Percentiles rank a stretch among this genome's conserved stretches.
These are phyloP conservation scores for Aspergillus neoniger DNA, from an alignment of 2,329 filamentous ascomycete genomes.

Conservation along the genomic window DNA sequence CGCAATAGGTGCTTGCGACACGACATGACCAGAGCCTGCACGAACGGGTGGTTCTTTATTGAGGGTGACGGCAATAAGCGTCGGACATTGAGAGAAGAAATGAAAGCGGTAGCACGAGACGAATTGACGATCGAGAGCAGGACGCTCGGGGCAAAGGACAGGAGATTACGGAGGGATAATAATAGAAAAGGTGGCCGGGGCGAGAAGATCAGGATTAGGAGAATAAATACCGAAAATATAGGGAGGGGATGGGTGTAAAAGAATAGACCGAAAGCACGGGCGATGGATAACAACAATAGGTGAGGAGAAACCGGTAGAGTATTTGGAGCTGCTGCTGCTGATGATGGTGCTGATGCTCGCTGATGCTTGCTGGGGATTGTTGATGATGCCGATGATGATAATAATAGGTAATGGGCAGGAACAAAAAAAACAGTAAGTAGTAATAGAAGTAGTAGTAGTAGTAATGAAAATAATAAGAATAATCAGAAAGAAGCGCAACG, in stretches of 20 bases:
- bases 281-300: not conserved
- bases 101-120: constrained; percentile 2
- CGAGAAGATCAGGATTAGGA: constrained; percentile 2
- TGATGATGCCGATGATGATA: not conserved
- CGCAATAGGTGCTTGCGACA: constrained; percentile 29
- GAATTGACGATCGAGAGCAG: not conserved
- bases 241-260: constrained; percentile 3
- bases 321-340: not conserved
- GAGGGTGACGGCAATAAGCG: constrained; percentile 10
- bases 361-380: not conserved
- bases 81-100: constrained; percentile 8
- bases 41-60: constrained; percentile 12
- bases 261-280: not conserved
- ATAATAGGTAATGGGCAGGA: constrained; percentile 2
- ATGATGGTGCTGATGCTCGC: not conserved
- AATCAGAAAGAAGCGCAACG: constrained; percentile 1
- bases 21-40: constrained; percentile 31
- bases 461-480: too few species aligned
- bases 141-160: constrained; percentile 3
- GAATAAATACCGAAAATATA: constrained; percentile 2
- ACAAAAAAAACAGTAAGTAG: not conserved
- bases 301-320: not conserved
- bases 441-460: too few species aligned
- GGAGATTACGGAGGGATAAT: constrained; percentile 6
- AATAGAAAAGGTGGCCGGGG: not conserved